Conservation (phyloP, 495 filamentous ascomycete species). For the Hypoxylon cercidicola region DNA sequence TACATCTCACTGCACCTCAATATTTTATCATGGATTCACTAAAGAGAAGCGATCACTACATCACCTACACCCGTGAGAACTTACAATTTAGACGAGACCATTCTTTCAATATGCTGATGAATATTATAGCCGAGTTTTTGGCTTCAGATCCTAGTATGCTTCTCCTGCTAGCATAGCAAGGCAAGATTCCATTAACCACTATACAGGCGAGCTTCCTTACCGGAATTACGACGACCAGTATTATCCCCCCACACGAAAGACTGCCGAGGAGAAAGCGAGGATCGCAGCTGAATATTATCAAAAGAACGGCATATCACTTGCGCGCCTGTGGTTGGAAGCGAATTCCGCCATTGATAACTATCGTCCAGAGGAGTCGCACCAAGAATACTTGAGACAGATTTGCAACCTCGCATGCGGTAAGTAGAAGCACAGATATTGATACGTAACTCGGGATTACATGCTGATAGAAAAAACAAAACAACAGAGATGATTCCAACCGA, state of each 20-base stretch:
- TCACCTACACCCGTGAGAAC: conserved; percentile 16
- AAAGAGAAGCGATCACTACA: too few relatives aligned
- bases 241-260: background rate
- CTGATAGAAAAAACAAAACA: conserved; percentile 6
- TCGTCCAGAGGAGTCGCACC: background rate
- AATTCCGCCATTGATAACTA: background rate
- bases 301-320: background rate
- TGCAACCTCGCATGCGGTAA: conserved; percentile 16
- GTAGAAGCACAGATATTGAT: background rate
- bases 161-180: background rate
- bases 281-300: background rate
- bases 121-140: conserved; percentile 17
- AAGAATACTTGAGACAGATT: conserved; percentile 7
- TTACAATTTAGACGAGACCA: background rate
- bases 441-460: background rate
- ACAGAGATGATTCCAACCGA: conserved; percentile 8
- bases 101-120: conserved; percentile 10
- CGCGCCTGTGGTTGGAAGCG: conserved; percentile 19
- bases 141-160: conserved; percentile 10
- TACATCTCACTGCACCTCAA: background rate
- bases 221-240: background rate
- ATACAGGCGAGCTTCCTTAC: background rate
- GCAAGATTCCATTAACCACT: background rate
- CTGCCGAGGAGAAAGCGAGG: background rate
- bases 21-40: background rate